These are phyloP conservation scores for Chaetothyriales sp. DNA, from an alignment of 2,329 filamentous ascomycete species.

Conservation along the genomic window DNA sequence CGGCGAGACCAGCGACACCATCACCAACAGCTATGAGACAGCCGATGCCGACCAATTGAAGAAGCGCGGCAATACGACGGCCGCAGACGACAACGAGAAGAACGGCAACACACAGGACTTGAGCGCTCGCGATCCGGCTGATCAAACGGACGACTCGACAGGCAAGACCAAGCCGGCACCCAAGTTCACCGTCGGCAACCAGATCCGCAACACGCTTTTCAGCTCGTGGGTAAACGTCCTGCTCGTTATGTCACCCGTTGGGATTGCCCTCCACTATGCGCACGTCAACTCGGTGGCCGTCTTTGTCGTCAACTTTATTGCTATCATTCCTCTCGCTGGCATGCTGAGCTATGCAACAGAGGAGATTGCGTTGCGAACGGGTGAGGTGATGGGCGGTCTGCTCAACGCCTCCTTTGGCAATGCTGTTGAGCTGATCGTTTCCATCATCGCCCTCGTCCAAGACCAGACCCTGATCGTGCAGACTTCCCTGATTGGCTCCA, in stretches of 20 bases:
- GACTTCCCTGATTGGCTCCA: conserved; percentile 80
- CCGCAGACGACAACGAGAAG: conserved; percentile 3
- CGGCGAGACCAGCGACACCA: conserved; percentile 1
- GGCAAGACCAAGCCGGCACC: conserved; percentile 9
- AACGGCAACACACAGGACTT: conserved; percentile 8
- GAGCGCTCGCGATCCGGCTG: not conserved
- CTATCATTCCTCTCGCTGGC: conserved; percentile 76
- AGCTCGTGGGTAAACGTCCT: conserved; percentile 79
- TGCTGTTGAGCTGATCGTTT: conserved; percentile 77
- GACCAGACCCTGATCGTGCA: conserved; percentile 71
- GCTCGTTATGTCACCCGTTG: conserved; percentile 39
- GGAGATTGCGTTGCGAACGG: conserved; percentile 62
- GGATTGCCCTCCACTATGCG: conserved; percentile 47
- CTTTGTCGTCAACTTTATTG: conserved; percentile 85
- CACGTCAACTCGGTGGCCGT: conserved; percentile 45
- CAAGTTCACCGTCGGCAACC: conserved; percentile 44
- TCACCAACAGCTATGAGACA: conserved; percentile 1
- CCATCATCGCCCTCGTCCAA: conserved; percentile 64
- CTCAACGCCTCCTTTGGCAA: conserved; percentile 88
- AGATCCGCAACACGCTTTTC: conserved; percentile 59
- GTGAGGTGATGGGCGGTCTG: conserved; percentile 74
- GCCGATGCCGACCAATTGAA: conserved; percentile 2
- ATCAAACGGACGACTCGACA: conserved; percentile 10
- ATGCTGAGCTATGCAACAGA: conserved; percentile 82
- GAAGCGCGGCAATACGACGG: conserved; percentile 4